These are phyloP conservation scores for Cymbidium sinense DNA, from an alignment of 106 monocot genomes.

Conservation along the genomic window DNA sequence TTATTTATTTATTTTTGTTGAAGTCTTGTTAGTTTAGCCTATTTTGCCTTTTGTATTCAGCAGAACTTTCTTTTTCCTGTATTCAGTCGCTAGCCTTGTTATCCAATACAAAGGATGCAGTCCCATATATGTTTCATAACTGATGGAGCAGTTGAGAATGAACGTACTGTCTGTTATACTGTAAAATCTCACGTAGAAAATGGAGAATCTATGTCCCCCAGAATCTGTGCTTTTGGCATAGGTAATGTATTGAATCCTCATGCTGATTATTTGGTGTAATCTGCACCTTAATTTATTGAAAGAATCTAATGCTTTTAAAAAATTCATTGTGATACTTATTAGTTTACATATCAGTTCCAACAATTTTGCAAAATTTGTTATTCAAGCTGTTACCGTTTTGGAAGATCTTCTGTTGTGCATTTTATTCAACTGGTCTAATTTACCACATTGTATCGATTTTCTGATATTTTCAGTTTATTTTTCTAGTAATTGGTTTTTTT, in stretches of 20 bases:
- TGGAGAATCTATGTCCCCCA: constrained; percentile 37
- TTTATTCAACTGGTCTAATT: background rate
- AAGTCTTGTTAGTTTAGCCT: background rate
- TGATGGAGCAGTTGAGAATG: constrained; percentile 92
- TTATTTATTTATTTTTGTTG: no score
- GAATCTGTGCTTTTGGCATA: constrained; percentile 92
- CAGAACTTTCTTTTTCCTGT: constrained; percentile 1
- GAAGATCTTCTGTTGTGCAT: background rate
- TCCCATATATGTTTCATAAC: constrained; percentile 78
- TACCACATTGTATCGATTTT: background rate
- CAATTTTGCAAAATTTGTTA: background rate
- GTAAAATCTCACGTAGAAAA: constrained; percentile 29
- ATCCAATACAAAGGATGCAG: constrained; percentile 34
- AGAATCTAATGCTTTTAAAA: background rate
- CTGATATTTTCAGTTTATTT: no score
- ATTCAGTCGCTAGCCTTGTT: constrained; percentile 52
- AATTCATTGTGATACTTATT: background rate
- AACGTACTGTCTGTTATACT: constrained; percentile 57
- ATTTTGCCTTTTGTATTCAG: background rate
- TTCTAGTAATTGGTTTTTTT: background rate
- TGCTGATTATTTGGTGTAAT: background rate
- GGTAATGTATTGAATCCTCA: constrained; percentile 31
- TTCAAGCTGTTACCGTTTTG: no score
- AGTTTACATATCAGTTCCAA: background rate
- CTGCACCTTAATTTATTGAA: background rate